These are phyloP conservation scores for Amanita phalloides DNA, from an alignment of 768 basidiomycete genomes.

Conservation along the genomic window DNA sequence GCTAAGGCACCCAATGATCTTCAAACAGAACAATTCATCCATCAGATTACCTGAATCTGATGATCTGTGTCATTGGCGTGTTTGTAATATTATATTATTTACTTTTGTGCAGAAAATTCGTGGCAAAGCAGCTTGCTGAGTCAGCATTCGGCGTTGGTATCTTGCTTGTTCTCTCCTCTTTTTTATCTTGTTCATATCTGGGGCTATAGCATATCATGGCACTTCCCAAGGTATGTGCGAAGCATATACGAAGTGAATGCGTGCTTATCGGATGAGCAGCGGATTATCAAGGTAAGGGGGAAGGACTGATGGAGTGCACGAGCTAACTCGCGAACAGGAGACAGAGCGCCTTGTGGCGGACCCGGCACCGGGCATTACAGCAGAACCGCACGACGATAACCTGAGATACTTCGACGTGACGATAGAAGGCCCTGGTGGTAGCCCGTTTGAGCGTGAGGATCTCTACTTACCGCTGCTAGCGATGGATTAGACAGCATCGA, in stretches of 20 bases:
- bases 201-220: slow-evolving; percentile 3
- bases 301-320: not conserved
- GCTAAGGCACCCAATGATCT: too few species aligned
- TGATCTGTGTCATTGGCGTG: too few species aligned
- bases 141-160: not conserved
- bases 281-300: slow-evolving; percentile 6
- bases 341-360: slow-evolving; percentile 94
- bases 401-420: slow-evolving; percentile 97
- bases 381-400: slow-evolving; percentile 93
- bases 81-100: too few species aligned
- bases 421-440: slow-evolving; percentile 89
- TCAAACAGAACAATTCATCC: too few species aligned
- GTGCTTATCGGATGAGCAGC: slow-evolving; percentile 7
- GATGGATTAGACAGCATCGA: not conserved
- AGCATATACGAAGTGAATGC: not conserved
- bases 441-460: slow-evolving; percentile 74
- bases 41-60: too few species aligned
- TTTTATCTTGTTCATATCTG: not conserved
- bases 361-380: slow-evolving; percentile 96
- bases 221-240: slow-evolving; percentile 3
- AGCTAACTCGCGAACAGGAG: slow-evolving; percentile 46
- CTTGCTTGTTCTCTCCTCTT: not conserved
- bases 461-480: slow-evolving; percentile 5
- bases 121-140: not conserved
- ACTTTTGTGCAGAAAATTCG: too few species aligned